phyloP scores from a whole-genome alignment of 169 alveolate species.

The Plasmodium reichenowi region DNA sequence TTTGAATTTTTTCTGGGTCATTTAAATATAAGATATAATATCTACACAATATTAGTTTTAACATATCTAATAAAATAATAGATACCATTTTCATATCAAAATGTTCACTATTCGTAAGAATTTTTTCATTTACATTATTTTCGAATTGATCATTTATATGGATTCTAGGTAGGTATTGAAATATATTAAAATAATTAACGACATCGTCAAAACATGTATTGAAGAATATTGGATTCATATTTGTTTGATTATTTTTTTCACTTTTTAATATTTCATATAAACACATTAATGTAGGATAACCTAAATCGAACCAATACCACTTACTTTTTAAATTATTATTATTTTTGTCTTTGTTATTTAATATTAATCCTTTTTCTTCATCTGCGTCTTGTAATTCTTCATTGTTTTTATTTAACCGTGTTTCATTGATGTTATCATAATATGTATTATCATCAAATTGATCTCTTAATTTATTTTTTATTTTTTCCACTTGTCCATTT shows the following conservation, averaged over 20 bases:
- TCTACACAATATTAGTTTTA: slow-evolving; percentile 42
- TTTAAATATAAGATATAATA: slow-evolving; percentile 41
- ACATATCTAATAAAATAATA: slow-evolving; percentile 25
- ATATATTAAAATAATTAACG: slow-evolving; percentile 37
- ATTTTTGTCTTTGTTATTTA: not conserved
- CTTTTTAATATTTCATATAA: slow-evolving; percentile 65
- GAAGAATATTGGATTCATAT: slow-evolving; percentile 38
- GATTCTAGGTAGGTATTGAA: slow-evolving; percentile 53
- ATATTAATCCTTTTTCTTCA: not conserved
- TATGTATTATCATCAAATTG: not conserved
- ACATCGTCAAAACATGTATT: slow-evolving; percentile 59
- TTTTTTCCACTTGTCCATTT: not conserved
- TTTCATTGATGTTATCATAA: not conserved
- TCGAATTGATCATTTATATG: slow-evolving; percentile 23
- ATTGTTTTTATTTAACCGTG: not conserved
- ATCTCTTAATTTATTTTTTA: not conserved
- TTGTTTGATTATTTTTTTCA: slow-evolving; percentile 71
- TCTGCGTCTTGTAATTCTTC: not conserved
- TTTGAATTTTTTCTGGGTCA: slow-evolving; percentile 62
- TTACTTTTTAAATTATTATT: slow-evolving; percentile 8
- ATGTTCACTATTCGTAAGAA: slow-evolving; percentile 30
- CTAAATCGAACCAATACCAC: slow-evolving; percentile 76
- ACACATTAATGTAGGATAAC: slow-evolving; percentile 57
- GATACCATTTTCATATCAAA: slow-evolving; percentile 7
- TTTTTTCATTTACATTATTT: slow-evolving; percentile 32